Evolutionary conservation across 441 rosid species (phyloP), one percentile per base, ranked within the genome.

Genomic region (Raphanus hybrid): DNA sequence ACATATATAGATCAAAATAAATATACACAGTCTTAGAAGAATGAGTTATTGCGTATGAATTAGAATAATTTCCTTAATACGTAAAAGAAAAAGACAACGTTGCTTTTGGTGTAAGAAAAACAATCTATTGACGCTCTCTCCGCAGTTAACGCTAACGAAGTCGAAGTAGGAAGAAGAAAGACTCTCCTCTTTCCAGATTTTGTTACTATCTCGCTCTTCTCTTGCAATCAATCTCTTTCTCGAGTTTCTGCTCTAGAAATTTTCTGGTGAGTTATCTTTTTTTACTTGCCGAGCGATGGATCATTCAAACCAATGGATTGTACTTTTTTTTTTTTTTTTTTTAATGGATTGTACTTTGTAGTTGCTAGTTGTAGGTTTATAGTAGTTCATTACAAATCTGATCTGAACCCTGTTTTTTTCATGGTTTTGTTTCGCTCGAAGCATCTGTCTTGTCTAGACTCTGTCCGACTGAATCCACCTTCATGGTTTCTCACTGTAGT

Each of bases 81-180:
- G 43, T 39, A 50, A 65, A 41, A 35, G 39, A 66, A 41, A 41
- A 16, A 66, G 69, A 20, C 65, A 67, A 67, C 8, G 0, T n/a
- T 41, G 65, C 2, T 50, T 64, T 63, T 3, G 54, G 66, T 18
- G 12, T 26, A 54, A 9, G 2, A 59, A 74, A 73, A 27, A 0
- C 1, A 0, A 0, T 16, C 12, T 39, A 2, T 15, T 61, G 27
- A n/a, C 41, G 1, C 70, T 52, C 70, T 76, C 7, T 62, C 45
- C 70, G 80, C 60, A 77, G 58, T 29, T 57, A 64, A 43, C 80
- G 71, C 43, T 71, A 29, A 43, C 61, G 29, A 71, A 77, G 60
- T 32, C 12, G 65, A 70, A 67, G 73, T 60, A 63, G 39, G 65
- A 70, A 67, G 73, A 68, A 63, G 39, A 32, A 77, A 50, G 60